phyloP scores from a whole-genome alignment of 1,284 basidiomycete genomes.

The Apiotrichum domesticum region DNA sequence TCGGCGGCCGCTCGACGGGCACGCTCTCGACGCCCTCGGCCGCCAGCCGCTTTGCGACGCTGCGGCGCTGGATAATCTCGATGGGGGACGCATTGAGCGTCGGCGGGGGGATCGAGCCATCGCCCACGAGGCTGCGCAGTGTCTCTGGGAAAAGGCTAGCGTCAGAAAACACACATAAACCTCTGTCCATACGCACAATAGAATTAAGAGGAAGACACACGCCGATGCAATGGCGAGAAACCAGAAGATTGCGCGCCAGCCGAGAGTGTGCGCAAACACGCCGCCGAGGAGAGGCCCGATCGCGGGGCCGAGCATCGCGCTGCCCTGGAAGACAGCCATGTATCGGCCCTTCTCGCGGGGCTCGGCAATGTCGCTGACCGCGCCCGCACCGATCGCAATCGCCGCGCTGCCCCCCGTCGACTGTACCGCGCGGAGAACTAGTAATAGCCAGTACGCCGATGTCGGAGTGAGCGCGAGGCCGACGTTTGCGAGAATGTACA shows the following conservation, averaged over 20 bases:
- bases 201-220: conserved; percentile 6
- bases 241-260: conserved; percentile 34
- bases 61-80: conserved; percentile 20
- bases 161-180: neutral
- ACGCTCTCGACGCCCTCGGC: conserved; percentile 20
- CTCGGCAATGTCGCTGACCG: conserved; percentile 41
- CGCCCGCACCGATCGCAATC: conserved; percentile 42
- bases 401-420: conserved; percentile 43
- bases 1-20: conserved; percentile 26
- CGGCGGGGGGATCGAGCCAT: conserved; percentile 44
- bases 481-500: conserved; percentile 43
- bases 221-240: conserved; percentile 22
- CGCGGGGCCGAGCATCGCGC: conserved; percentile 11
- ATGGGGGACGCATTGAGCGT: conserved; percentile 31
- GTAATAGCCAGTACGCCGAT: conserved; percentile 37
- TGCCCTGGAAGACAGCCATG: conserved; percentile 33
- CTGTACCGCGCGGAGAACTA: conserved; percentile 42
- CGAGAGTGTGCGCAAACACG: conserved; percentile 18
- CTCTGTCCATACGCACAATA: conserved; percentile 24
- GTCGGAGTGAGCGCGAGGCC: conserved; percentile 42
- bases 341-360: conserved; percentile 43
- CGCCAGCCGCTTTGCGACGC: conserved; percentile 19
- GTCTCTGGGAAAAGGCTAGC: conserved; percentile 43
- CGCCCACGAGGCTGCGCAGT: conserved; percentile 42
- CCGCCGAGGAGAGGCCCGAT: conserved; percentile 31